Conservation (phyloP, 352 stramenopile genomes). For the Phytophthora vignae region DNA sequence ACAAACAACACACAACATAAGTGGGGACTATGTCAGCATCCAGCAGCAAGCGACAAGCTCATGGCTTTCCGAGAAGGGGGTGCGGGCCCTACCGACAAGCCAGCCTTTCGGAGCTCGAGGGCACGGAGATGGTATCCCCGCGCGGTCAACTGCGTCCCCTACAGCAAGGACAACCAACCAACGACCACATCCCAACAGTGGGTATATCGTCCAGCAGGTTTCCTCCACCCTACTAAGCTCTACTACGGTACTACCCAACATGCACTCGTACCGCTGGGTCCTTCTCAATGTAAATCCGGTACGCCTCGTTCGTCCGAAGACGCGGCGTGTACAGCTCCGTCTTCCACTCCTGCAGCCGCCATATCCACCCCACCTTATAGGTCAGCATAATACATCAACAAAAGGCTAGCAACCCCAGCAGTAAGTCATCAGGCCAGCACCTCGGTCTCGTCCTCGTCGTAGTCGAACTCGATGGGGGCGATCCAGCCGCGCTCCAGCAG, state of each 20-base stretch:
- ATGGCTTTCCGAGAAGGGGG: slow-evolving; percentile 29
- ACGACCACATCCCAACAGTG: slow-evolving; percentile 35
- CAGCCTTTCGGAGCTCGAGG: slow-evolving; percentile 39
- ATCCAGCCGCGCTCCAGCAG: slow-evolving; percentile 75
- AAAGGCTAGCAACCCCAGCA: neutral
- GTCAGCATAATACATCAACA: neutral
- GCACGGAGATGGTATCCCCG: slow-evolving; percentile 38
- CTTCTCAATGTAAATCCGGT: slow-evolving; percentile 88
- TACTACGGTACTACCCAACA: neutral
- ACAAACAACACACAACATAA: slow-evolving; percentile 1
- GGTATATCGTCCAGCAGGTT: slow-evolving; percentile 38
- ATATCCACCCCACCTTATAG: neutral
- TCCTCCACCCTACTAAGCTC: slow-evolving; percentile 18
- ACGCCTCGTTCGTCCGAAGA: slow-evolving; percentile 75
- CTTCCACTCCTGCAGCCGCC: slow-evolving; percentile 45
- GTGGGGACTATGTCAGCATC: slow-evolving; percentile 10
- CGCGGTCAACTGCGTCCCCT: slow-evolving; percentile 47
- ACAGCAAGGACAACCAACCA: slow-evolving; percentile 39
- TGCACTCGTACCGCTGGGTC: slow-evolving; percentile 52
- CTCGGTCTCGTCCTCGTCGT: slow-evolving; percentile 53
- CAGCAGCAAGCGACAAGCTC: neutral
- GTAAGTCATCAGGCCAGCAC: slow-evolving; percentile 10
- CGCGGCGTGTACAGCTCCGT: slow-evolving; percentile 66
- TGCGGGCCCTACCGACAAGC: slow-evolving; percentile 42
- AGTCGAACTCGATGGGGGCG: slow-evolving; percentile 59